Evolutionary conservation across 306 rosid genomes (phyloP).

Genomic region (Castanopsis chinensis): DNA sequence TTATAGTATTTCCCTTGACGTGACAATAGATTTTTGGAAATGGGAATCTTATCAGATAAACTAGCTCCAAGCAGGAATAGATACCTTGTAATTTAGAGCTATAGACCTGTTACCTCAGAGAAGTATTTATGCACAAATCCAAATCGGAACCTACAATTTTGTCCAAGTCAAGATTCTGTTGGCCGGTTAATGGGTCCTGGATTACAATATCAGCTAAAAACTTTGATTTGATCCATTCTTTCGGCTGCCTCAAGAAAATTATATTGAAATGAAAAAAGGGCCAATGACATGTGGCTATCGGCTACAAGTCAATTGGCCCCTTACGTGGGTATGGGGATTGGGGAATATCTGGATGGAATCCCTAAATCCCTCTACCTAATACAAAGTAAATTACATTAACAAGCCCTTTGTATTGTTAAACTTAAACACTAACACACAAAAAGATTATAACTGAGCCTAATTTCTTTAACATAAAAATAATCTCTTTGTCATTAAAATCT

Average conservation of each 20-base stretch:
- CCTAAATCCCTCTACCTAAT: too few species aligned
- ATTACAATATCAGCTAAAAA: neutral
- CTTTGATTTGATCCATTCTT: neutral
- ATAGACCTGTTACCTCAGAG: too few species aligned
- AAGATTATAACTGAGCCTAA: neutral
- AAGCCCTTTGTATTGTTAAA: too few species aligned
- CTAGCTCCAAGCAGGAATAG: neutral
- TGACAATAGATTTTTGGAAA: neutral
- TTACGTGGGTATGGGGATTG: too few species aligned
- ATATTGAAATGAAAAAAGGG: neutral
- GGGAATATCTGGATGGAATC: too few species aligned
- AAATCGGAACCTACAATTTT: neutral
- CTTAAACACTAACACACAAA: neutral
- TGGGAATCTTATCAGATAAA: neutral
- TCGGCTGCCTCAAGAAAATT: neutral
- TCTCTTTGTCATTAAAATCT: too few species aligned
- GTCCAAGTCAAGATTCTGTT: neutral
- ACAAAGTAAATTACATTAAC: too few species aligned
- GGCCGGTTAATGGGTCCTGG: neutral
- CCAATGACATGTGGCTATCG: too few species aligned
- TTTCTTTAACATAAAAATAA: neutral
- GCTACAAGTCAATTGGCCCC: too few species aligned
- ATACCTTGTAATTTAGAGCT: neutral
- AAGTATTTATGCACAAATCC: neutral
- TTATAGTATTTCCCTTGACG: neutral